These are phyloP conservation scores for Ceratocystis diversiconidia DNA, from an alignment of 2,329 filamentous ascomycete genomes.

Conservation along the genomic window DNA sequence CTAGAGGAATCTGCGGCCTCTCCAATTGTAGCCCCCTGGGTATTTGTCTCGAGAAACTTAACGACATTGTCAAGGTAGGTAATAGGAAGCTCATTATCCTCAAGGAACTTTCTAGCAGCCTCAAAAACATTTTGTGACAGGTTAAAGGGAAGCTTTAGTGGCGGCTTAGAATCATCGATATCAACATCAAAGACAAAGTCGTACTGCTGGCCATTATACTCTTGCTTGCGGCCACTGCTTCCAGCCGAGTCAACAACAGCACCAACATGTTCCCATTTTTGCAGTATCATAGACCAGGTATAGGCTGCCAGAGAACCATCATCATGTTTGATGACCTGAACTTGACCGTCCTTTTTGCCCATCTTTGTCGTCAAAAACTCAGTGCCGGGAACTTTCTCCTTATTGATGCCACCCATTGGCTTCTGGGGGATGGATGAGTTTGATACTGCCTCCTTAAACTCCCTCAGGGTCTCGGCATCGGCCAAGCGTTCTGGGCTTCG, in stretches of 20 bases:
- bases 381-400: constrained; percentile 77
- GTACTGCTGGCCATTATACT: constrained; percentile 73
- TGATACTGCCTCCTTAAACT: constrained; percentile 72
- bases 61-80: constrained; percentile 83
- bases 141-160: constrained; percentile 89
- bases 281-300: constrained; percentile 60
- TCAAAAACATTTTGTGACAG: constrained; percentile 86
- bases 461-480: constrained; percentile 48
- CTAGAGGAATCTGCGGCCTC: constrained; percentile 28
- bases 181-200: constrained; percentile 96
- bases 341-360: constrained; percentile 91
- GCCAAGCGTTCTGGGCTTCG: constrained; percentile 56
- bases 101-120: constrained; percentile 77
- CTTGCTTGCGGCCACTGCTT: constrained; percentile 63
- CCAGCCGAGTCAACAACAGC: constrained; percentile 83
- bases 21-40: constrained; percentile 72
- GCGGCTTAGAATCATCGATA: constrained; percentile 84
- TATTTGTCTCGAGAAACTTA: constrained; percentile 83
- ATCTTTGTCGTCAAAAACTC: constrained; percentile 70
- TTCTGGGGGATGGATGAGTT: constrained; percentile 78
- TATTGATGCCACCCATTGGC: constrained; percentile 70
- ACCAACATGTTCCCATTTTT: constrained; percentile 78
- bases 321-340: constrained; percentile 74
- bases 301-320: constrained; percentile 77
- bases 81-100: constrained; percentile 75